These are phyloP conservation scores for Agastache rugosa DNA, from an alignment of 257 asterid genomes.

Conservation along the genomic window DNA sequence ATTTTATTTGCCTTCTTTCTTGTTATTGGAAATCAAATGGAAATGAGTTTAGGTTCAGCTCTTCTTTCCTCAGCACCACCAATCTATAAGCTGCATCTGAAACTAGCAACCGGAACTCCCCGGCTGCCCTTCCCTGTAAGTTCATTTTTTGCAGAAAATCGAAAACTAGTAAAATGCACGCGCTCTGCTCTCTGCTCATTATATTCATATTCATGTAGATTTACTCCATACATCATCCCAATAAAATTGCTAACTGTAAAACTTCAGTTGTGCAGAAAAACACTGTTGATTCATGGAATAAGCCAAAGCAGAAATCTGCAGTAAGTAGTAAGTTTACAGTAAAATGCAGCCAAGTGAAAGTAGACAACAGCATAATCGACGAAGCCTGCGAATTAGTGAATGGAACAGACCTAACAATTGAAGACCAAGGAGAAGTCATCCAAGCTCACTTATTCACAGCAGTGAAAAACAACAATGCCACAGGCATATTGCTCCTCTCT, in stretches of 20 bases:
- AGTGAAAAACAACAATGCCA: conserved; percentile 82
- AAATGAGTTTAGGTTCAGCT: conserved; percentile 53
- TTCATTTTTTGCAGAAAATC: conserved; percentile 13
- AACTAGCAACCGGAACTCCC: conserved; percentile 28
- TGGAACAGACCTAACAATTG: conserved; percentile 66
- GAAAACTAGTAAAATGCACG: neutral
- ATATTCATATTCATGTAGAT: neutral
- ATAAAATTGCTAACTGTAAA: conserved; percentile 44
- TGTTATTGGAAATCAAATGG: conserved; percentile 6
- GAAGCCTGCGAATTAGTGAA: conserved; percentile 83
- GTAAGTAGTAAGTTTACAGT: conserved; percentile 33
- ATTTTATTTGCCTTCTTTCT: neutral
- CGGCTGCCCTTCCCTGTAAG: conserved; percentile 50
- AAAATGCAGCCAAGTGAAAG: conserved; percentile 52
- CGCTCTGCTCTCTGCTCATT: neutral
- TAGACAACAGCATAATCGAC: conserved; percentile 53
- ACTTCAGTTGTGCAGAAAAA: conserved; percentile 76
- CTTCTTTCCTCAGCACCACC: conserved; percentile 49
- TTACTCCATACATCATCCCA: neutral
- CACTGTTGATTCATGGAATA: conserved; percentile 36
- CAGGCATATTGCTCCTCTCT: conserved; percentile 79
- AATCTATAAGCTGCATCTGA: conserved; percentile 34
- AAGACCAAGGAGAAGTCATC: conserved; percentile 52
- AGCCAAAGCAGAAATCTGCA: conserved; percentile 26
- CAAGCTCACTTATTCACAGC: conserved; percentile 68